These are phyloP conservation scores for Leavenworthia alabamica DNA, from an alignment of 345 rosid genomes.

Conservation along the genomic window DNA sequence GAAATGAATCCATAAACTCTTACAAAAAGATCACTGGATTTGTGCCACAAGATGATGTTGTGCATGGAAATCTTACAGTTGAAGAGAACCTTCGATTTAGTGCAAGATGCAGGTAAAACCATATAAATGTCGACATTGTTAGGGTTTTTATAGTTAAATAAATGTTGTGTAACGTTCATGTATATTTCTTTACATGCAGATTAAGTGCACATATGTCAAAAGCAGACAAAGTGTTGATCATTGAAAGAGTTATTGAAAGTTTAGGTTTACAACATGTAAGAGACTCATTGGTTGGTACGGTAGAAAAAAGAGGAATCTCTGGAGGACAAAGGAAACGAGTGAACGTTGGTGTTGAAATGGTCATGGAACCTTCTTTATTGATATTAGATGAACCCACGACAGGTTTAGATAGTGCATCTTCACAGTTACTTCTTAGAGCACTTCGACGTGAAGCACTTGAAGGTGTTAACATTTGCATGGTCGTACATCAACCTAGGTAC, in stretches of 20 bases:
- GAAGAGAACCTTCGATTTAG: slow-evolving; percentile 90
- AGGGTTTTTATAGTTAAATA: neutral
- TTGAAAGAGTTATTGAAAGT: slow-evolving; percentile 88
- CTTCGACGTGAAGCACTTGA: slow-evolving; percentile 87
- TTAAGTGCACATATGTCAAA: slow-evolving; percentile 70
- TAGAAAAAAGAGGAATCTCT: slow-evolving; percentile 82
- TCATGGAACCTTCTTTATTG: slow-evolving; percentile 90
- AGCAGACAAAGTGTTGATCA: slow-evolving; percentile 75
- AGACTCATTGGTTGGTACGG: slow-evolving; percentile 85
- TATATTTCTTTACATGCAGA: slow-evolving; percentile 32
- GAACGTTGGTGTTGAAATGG: slow-evolving; percentile 89
- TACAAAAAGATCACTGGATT: slow-evolving; percentile 79
- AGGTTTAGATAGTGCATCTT: slow-evolving; percentile 86
- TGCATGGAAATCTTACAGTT: slow-evolving; percentile 87
- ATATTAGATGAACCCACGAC: slow-evolving; percentile 91
- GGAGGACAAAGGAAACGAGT: slow-evolving; percentile 97
- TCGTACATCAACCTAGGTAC: slow-evolving; percentile 89
- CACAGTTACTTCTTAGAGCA: slow-evolving; percentile 71
- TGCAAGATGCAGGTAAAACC: slow-evolving; percentile 79
- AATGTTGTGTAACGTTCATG: neutral
- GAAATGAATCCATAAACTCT: slow-evolving; percentile 57
- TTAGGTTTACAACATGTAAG: slow-evolving; percentile 76
- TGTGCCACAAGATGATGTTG: slow-evolving; percentile 94
- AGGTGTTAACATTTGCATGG: slow-evolving; percentile 92
- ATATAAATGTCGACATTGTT: neutral